Percentiles rank a stretch among this genome's conserved stretches.
These are phyloP conservation scores for Diaporthe amygdali DNA, from an alignment of 2,329 filamentous ascomycete species.

Conservation along the genomic window DNA sequence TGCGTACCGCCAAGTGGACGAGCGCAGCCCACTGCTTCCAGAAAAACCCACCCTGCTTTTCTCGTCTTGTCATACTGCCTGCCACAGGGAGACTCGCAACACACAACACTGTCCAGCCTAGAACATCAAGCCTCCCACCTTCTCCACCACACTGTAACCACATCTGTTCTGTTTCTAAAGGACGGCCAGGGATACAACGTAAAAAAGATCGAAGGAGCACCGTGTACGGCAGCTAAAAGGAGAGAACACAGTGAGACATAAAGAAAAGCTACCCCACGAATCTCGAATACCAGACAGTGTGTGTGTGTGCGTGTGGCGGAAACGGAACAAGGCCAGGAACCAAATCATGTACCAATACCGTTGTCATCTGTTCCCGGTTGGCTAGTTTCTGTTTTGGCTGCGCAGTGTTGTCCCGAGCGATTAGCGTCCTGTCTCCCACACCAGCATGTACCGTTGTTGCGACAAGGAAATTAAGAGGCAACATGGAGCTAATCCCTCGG, in stretches of 20 bases:
- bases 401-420: conserved; percentile 20
- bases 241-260: conserved; percentile 24
- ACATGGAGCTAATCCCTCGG: conserved; percentile 24
- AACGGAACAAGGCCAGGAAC: not conserved
- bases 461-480: not conserved
- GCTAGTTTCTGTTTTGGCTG: conserved; percentile 9
- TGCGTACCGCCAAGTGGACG: conserved; percentile 11
- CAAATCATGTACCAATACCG: conserved; percentile 16
- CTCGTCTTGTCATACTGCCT: not conserved
- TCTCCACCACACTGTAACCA: conserved; percentile 2
- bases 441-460: not conserved
- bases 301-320: not conserved
- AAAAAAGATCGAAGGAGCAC: conserved; percentile 14
- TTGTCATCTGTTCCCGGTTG: not conserved
- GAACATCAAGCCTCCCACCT: not conserved
- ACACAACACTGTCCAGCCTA: not conserved
- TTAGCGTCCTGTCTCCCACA: conserved; percentile 14
- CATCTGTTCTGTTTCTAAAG: conserved; percentile 26
- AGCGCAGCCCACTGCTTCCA: not conserved
- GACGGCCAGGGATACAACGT: conserved; percentile 25
- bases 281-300: not conserved
- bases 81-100: not conserved
- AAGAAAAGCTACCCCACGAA: not conserved
- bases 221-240: conserved; percentile 23
- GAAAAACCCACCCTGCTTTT: not conserved